Conservation (phyloP, 129 eudicot species). For the Flaveria brownii region DNA sequence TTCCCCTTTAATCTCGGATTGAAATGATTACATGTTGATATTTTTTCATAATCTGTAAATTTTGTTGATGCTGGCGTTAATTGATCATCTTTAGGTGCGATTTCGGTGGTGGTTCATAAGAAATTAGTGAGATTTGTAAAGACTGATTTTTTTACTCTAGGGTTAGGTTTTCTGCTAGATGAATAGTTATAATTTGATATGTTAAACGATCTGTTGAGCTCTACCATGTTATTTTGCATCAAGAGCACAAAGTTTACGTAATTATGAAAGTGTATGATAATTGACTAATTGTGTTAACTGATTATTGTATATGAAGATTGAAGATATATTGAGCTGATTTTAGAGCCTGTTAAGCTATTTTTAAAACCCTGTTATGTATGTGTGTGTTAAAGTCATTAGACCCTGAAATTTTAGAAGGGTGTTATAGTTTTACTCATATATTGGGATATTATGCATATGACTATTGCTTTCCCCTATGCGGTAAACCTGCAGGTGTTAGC, state of each 20-base stretch:
- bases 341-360: too few species aligned
- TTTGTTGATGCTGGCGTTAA: not conserved
- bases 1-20: slow-evolving; percentile 19
- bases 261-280: not conserved
- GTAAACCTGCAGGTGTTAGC: slow-evolving; percentile 67
- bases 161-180: slow-evolving; percentile 41
- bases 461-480: slow-evolving; percentile 40
- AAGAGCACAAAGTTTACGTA: not conserved
- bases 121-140: slow-evolving; percentile 17
- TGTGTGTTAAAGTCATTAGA: not conserved
- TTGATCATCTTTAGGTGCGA: slow-evolving; percentile 15
- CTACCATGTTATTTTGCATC: not conserved
- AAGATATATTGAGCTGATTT: not conserved
- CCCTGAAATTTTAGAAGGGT: not conserved
- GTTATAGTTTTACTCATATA: slow-evolving; percentile 14
- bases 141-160: slow-evolving; percentile 21
- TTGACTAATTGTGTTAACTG: not conserved
- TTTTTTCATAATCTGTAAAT: slow-evolving; percentile 12
- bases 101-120: not conserved
- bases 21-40: slow-evolving; percentile 16
- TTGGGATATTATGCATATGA: slow-evolving; percentile 37
- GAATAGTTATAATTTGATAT: slow-evolving; percentile 7
- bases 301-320: not conserved
- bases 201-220: slow-evolving; percentile 20
- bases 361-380: not conserved